phyloP scores from a whole-genome alignment of 179 eudicot genomes.

The Spergularia azorica region DNA sequence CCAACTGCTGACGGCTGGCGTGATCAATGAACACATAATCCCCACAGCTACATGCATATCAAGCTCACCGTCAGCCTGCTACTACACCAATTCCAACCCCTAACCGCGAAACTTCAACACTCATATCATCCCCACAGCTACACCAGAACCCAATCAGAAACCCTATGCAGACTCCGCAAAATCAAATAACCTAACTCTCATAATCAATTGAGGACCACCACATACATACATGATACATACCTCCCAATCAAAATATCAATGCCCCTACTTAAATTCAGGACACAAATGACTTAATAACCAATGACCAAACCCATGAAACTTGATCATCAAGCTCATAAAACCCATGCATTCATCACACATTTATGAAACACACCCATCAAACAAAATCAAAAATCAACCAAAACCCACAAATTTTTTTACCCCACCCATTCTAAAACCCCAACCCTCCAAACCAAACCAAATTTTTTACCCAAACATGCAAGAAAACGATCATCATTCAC shows the following conservation, averaged over 20 bases:
- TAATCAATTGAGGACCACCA: neutral
- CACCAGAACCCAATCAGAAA: neutral
- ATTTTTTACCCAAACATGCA: neutral
- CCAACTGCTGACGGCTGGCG: neutral
- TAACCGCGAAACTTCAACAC: neutral
- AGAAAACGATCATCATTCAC: slow-evolving; percentile 2
- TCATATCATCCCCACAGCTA: neutral
- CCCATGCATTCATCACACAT: slow-evolving; percentile 34
- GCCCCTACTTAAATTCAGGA: slow-evolving; percentile 4
- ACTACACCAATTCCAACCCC: neutral
- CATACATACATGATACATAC: no score
- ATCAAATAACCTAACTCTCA: neutral
- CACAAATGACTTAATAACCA: neutral
- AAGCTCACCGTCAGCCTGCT: neutral
- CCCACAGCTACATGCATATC: neutral
- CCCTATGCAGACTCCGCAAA: slow-evolving; percentile 4
- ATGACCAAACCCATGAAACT: neutral
- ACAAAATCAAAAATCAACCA: slow-evolving; percentile 10
- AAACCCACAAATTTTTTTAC: neutral
- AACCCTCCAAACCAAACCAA: neutral
- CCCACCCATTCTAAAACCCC: neutral
- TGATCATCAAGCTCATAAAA: slow-evolving; percentile 6
- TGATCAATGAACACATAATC: neutral
- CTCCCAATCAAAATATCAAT: neutral
- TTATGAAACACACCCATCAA: slow-evolving; percentile 13